Percentiles rank a stretch among this genome's conserved stretches.
phyloP scores from a whole-genome alignment of 2,329 filamentous ascomycete genomes.

The Xylaria sp. region DNA sequence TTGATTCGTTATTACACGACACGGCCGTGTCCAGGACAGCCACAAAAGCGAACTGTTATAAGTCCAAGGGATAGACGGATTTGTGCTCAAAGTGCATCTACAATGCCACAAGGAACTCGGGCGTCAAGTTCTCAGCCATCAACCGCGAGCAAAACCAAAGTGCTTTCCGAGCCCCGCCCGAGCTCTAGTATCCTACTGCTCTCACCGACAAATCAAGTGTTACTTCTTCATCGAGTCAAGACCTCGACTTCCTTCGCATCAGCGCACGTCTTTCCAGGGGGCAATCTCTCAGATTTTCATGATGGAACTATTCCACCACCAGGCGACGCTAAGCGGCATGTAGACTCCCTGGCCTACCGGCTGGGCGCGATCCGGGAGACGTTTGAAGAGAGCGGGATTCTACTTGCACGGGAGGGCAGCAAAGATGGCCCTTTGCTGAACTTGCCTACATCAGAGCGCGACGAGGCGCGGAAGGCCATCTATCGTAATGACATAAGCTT shows the following conservation, averaged over 20 bases:
- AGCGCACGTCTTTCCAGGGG: constrained; percentile 94
- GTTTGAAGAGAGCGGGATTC: constrained; percentile 87
- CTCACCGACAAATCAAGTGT: constrained; percentile 83
- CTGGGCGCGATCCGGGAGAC: constrained; percentile 86
- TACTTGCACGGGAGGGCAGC: constrained; percentile 33
- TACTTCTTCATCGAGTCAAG: constrained; percentile 84
- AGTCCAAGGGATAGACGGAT: background rate
- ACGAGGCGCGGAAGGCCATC: constrained; percentile 69
- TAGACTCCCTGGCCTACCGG: constrained; percentile 76
- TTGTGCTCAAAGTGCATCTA: background rate
- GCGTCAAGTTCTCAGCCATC: constrained; percentile 5
- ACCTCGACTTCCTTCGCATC: constrained; percentile 85
- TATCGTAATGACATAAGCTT: constrained; percentile 72
- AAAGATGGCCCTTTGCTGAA: constrained; percentile 62
- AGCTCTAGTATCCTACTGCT: constrained; percentile 76
- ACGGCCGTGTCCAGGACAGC: background rate
- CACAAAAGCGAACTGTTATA: background rate
- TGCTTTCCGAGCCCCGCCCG: constrained; percentile 44
- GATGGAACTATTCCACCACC: constrained; percentile 64
- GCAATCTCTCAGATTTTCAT: constrained; percentile 77
- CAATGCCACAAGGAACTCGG: constrained; percentile 9
- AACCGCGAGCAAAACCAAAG: constrained; percentile 4
- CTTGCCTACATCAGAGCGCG: constrained; percentile 63
- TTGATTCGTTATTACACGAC: background rate
- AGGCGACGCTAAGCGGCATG: constrained; percentile 63